Evolutionary conservation across 1,139 yeast genomes (phyloP), one percentile per base, ranked within the genome.

Genomic region (Arxiozyma slooffiae): DNA sequence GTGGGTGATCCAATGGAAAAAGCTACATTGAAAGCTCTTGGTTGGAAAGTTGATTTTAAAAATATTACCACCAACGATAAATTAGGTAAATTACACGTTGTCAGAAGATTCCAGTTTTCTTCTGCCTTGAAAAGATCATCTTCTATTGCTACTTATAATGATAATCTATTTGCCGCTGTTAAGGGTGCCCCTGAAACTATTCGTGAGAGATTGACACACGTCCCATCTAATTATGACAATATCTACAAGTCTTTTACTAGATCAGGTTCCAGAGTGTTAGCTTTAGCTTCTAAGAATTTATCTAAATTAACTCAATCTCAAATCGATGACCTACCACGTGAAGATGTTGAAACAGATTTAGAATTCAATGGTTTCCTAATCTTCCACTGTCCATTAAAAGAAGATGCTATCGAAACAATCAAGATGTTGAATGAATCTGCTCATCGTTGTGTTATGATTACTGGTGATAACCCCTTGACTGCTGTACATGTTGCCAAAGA

Each of bases 101-200:
- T 87, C 58, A 90, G 97, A 71, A 85, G 98, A 66, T 92, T 92
- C 80, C 97, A 92, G 71, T 92, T 92, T 67, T 88, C 97, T 45
- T 90, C 97, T 52, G 89, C 96, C 49, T 78, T 92, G 67, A 92
- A 94, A 69, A 83, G 99, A 71, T 90, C 97, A 11, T 80, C 97
- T n/a, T 79, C 95, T 46, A 80, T 92, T 60, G 85, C 97, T n/a
- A 72, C 81, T 48, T 76, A 74, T 56, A 71, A 79, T 48, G 74
- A 74, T 47, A 78, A 83, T 58, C 70, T 80, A 55, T 76, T 89
- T 60, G 94, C 90, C 48, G 85, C 96, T 59, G 96, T 84, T 44
- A 94, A 94, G 70, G 99, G 99, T 75, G 99, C 99, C 1, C 99
- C 99, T n/a, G 99, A 92, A 72, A 92, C 97, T 36, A 80, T 92